A percentile compares a stretch with the other conserved stretches of the same genome.
phyloP scores from a whole-genome alignment of 2,329 filamentous ascomycete species.

The Tetracladium maxilliforme region DNA sequence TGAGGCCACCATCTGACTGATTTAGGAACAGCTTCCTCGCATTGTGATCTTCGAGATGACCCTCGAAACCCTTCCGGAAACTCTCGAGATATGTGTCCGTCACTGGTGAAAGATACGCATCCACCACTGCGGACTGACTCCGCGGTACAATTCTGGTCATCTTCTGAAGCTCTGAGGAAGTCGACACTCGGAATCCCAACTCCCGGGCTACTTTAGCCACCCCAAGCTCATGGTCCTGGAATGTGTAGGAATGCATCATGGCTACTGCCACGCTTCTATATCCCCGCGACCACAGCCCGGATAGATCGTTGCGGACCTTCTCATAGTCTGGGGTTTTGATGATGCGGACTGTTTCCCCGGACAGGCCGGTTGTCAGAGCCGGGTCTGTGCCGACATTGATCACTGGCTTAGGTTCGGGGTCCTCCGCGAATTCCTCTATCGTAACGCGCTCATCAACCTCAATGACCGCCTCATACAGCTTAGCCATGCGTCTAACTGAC shows the following conservation, averaged over 20 bases:
- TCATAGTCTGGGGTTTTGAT: constrained; percentile 36
- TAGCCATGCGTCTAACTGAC: constrained; percentile 51
- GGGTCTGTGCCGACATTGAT: constrained; percentile 24
- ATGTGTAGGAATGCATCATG: constrained; percentile 63
- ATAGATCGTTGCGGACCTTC: constrained; percentile 38
- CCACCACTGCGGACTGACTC: constrained; percentile 63
- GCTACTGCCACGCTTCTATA: constrained; percentile 39
- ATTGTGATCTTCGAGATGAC: constrained; percentile 41
- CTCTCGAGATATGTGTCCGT: constrained; percentile 61
- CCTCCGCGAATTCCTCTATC: constrained; percentile 54
- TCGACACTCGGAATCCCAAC: constrained; percentile 18
- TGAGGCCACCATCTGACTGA: constrained; percentile 42
- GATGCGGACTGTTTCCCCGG: constrained; percentile 54
- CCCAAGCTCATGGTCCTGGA: constrained; percentile 39
- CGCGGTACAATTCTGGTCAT: constrained; percentile 74
- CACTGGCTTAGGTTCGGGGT: constrained; percentile 37
- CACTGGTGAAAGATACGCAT: constrained; percentile 67
- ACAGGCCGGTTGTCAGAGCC: constrained; percentile 44
- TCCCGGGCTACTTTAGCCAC: constrained; percentile 19
- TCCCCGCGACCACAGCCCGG: constrained; percentile 44
- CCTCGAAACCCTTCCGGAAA: constrained; percentile 47
- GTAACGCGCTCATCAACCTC: constrained; percentile 59
- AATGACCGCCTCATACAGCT: constrained; percentile 54
- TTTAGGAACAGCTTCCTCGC: constrained; percentile 68
- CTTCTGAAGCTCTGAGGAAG: constrained; percentile 50